phyloP scores from a whole-genome alignment of 495 filamentous ascomycete species.

The Hyaloscypha finlandica region DNA sequence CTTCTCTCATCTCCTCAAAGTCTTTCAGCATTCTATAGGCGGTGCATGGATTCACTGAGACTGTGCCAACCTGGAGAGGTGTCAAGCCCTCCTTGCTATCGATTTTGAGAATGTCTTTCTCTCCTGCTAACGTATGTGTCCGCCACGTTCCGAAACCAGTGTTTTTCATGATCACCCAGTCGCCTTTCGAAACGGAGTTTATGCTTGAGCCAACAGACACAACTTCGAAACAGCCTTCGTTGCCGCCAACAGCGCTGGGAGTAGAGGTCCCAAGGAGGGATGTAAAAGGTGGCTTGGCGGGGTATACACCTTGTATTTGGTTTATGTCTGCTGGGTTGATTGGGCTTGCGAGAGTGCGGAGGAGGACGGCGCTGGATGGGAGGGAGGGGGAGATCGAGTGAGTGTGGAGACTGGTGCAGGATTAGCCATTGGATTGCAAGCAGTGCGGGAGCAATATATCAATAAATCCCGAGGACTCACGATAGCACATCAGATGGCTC shows the following conservation, averaged over 20 bases:
- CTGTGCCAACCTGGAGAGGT: constrained; percentile 75
- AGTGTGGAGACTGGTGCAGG: constrained; percentile 62
- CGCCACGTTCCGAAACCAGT: constrained; percentile 90
- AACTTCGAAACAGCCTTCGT: constrained; percentile 92
- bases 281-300: constrained; percentile 73
- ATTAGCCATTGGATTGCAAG: constrained; percentile 10
- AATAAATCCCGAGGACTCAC: constrained; percentile 41
- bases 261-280: constrained; percentile 69
- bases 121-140: constrained; percentile 77
- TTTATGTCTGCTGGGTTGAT: constrained; percentile 99
- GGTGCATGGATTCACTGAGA: constrained; percentile 88
- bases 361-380: constrained; percentile 66
- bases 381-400: constrained; percentile 80
- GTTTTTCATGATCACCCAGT: constrained; percentile 86
- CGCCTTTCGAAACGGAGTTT: constrained; percentile 59
- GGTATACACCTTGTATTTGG: constrained; percentile 92
- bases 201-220: constrained; percentile 61
- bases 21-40: constrained; percentile 91
- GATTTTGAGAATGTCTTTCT: constrained; percentile 65
- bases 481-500: constrained; percentile 79
- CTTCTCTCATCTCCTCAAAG: constrained; percentile 67
- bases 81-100: constrained; percentile 67
- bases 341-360: constrained; percentile 76
- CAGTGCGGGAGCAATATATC: neutral
- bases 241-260: constrained; percentile 78